phyloP scores from a whole-genome alignment of 73 alveolate genomes.

The Breviolum minutum region DNA sequence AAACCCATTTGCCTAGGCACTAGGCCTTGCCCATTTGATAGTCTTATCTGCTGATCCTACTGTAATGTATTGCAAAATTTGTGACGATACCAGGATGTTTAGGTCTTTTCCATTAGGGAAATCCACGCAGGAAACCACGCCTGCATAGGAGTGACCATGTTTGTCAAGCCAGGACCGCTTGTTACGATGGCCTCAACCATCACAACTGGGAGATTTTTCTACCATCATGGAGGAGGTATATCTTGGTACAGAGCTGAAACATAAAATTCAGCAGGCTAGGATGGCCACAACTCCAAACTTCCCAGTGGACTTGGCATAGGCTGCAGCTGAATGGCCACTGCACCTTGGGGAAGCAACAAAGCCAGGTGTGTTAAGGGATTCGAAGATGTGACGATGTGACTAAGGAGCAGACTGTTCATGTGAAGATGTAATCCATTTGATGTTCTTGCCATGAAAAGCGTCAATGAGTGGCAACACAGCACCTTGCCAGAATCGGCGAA shows the following conservation, averaged over 20 bases:
- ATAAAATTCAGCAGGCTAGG: neutral
- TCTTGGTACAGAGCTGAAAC: too few relatives aligned
- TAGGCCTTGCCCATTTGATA: too few relatives aligned
- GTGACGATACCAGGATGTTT: neutral
- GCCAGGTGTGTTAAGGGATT: neutral
- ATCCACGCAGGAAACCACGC: neutral
- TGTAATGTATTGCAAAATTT: neutral
- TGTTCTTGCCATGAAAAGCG: constrained; percentile 88
- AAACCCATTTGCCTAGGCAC: too few relatives aligned
- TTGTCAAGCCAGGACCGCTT: constrained; percentile 94
- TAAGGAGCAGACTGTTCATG: constrained; percentile 81
- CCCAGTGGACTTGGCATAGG: constrained; percentile 91
- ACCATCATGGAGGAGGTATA: neutral
- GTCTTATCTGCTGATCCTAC: too few relatives aligned
- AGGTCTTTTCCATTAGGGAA: neutral
- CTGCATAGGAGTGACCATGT: constrained; percentile 94
- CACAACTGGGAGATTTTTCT: neutral
- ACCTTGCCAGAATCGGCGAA: neutral
- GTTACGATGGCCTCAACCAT: constrained; percentile 82
- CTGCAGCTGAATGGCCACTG: constrained; percentile 93
- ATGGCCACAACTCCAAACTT: constrained; percentile 63
- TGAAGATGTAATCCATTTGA: constrained; percentile 60
- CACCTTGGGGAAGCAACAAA: constrained; percentile 27
- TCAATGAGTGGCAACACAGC: constrained; percentile 93
- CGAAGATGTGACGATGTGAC: neutral